phyloP scores from a whole-genome alignment of 106 monocot species.

The Triglochin maritima region DNA sequence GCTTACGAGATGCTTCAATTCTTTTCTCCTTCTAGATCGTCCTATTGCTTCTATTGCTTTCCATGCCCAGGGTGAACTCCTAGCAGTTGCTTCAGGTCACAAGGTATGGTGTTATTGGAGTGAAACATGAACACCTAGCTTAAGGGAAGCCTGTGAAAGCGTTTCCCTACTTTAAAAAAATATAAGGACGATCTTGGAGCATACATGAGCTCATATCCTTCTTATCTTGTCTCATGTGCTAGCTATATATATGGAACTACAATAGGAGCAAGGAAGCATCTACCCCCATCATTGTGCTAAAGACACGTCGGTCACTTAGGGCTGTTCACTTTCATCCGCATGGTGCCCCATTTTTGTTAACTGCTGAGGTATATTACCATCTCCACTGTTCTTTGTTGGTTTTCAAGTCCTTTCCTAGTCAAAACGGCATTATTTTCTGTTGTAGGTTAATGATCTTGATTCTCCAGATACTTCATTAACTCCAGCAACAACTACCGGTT shows the following conservation, averaged over 20 bases:
- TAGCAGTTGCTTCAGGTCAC: conserved; percentile 98
- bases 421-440: conserved; percentile 2
- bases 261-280: conserved; percentile 53
- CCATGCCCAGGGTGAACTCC: conserved; percentile 88
- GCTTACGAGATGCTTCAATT: not conserved
- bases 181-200: too few relatives aligned
- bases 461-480: conserved; percentile 72
- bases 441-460: conserved; percentile 91
- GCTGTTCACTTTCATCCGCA: conserved; percentile 99
- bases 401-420: not conserved
- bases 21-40: conserved; percentile 42
- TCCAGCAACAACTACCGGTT: conserved; percentile 63
- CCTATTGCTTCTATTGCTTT: conserved; percentile 98
- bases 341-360: conserved; percentile 74
- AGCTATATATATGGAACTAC: conserved; percentile 97
- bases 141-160: too few relatives aligned
- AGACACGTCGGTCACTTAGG: conserved; percentile 84
- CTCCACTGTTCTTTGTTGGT: not conserved
- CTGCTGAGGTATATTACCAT: conserved; percentile 57
- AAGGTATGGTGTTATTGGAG: conserved; percentile 36
- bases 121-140: too few relatives aligned
- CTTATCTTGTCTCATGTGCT: conserved; percentile 9
- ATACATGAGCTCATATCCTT: not conserved
- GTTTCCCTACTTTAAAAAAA: too few relatives aligned
- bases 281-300: conserved; percentile 66